phyloP scores from a whole-genome alignment of 1,139 yeast species.

The Sugiyamaella grinbergsii region DNA sequence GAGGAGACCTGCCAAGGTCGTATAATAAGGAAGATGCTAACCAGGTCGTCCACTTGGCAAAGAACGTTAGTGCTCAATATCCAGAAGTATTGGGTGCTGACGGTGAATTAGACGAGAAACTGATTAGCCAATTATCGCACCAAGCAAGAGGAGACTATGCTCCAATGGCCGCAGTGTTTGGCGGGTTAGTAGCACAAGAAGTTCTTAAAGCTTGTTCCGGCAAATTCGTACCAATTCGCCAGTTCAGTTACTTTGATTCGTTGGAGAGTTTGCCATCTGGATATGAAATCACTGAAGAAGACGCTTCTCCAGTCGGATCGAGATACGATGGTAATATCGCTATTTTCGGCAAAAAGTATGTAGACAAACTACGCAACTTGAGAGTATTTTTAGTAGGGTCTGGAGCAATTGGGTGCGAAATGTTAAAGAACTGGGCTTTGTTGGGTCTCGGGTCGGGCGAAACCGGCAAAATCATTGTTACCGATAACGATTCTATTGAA shows the following conservation, averaged over 20 bases:
- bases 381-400: conserved; percentile 92
- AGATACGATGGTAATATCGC: conserved; percentile 95
- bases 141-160: conserved; percentile 94
- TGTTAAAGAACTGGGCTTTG: conserved; percentile 97
- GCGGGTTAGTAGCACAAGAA: conserved; percentile 96
- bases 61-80: conserved; percentile 59
- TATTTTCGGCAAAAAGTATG: conserved; percentile 82
- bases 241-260: conserved; percentile 91
- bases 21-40: conserved; percentile 72
- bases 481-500: conserved; percentile 95
- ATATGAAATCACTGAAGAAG: conserved; percentile 63
- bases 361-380: conserved; percentile 69
- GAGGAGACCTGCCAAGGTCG: conserved; percentile 74
- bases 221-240: conserved; percentile 87
- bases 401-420: conserved; percentile 99
- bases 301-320: conserved; percentile 72
- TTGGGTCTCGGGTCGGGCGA: conserved; percentile 95
- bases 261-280: conserved; percentile 80
- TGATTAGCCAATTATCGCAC: conserved; percentile 71
- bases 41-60: conserved; percentile 62
- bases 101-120: conserved; percentile 58
- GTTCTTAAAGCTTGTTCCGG: conserved; percentile 94
- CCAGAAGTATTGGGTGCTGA: conserved; percentile 61
- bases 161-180: conserved; percentile 84
- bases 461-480: conserved; percentile 76